phyloP scores from a whole-genome alignment of 371 early-diverging fungal species.

The Mucor ambiguus region DNA sequence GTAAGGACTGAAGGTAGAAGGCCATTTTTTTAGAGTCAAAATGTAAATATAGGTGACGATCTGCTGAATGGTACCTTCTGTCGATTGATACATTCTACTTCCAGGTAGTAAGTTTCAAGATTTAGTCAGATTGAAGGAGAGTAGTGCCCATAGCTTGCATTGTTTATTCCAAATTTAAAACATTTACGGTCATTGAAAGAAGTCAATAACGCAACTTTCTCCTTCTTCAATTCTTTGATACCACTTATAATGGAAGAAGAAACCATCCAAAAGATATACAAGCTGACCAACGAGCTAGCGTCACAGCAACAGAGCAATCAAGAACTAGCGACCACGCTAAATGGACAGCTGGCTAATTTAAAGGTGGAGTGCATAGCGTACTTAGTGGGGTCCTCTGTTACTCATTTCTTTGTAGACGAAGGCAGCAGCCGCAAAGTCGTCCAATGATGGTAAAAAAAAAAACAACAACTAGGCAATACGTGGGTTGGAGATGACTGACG shows the following conservation, averaged over 20 bases:
- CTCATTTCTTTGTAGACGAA: conserved; percentile 10
- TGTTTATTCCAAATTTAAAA: not conserved
- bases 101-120: no score
- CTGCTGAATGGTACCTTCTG: no score
- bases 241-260: conserved; percentile 37
- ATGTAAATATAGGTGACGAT: no score
- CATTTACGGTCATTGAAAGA: not conserved
- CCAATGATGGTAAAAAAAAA: conserved; percentile 12
- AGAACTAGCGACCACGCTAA: conserved; percentile 28
- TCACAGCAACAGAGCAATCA: conserved; percentile 40
- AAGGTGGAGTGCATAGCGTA: conserved; percentile 23
- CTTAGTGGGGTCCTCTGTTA: not conserved
- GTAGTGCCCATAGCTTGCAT: not conserved
- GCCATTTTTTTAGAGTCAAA: no score
- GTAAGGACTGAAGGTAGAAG: no score
- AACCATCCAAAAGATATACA: conserved; percentile 33
- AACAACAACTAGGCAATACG: not conserved
- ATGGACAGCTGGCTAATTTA: conserved; percentile 25
- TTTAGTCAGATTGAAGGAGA: not conserved
- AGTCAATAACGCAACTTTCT: not conserved
- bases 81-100: no score
- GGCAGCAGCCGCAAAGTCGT: conserved; percentile 12
- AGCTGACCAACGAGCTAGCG: conserved; percentile 35
- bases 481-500: not conserved
- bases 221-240: conserved; percentile 9